Evolutionary conservation across 1,284 basidiomycete genomes (phyloP), one percentile per base, ranked within the genome.

Genomic region (Gomphus bonarii): DNA sequence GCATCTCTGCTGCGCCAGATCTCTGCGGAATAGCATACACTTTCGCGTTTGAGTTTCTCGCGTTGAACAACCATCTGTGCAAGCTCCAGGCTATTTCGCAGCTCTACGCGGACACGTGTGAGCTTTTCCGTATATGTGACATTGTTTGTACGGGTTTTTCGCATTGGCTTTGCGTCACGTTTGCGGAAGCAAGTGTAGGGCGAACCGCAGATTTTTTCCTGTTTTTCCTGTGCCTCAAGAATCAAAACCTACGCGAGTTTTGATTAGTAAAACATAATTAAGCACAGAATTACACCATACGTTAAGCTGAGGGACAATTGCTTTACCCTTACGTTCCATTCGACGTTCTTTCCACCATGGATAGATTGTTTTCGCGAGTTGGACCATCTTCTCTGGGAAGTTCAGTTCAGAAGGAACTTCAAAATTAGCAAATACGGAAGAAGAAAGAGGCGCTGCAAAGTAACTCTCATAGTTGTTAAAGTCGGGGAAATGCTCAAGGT

Each of bases 181-280:
- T 95, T 81, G 43, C 97, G 85, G 80, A 99, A 99, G 72, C 97
- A 99, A 53, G 98, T 92, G 63, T 98, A 99, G 0, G 97, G 97
- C 67, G 57, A 58, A 20, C 57, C 43, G 3, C 50, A 43, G n/a
- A 50, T 47, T 53, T 48, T 58, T 20, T 52, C 50, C 42, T 58
- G 50, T 31, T 58, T 58, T 38, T 58, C 57, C 16, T 58, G 57
- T 40, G 57, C 57, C 33, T 58, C 50, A 8, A 57, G 50, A 56
- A 44, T 40, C 16, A 50, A 33, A 43, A 46, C 11, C 51, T 30
- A 66, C 65, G 44, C 54, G 61, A n/a, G 65, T 65, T 51, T 65
- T 63, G 51, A 14, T 50, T 22, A 30, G 30, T 50, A 62, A 44
- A 31, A 46, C 30, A n/a, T 46, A 8, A 44, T 30, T 22, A 4